Evolutionary conservation across 345 rosid genomes (phyloP).

Genomic region (Eucalyptus polyanthemos): DNA sequence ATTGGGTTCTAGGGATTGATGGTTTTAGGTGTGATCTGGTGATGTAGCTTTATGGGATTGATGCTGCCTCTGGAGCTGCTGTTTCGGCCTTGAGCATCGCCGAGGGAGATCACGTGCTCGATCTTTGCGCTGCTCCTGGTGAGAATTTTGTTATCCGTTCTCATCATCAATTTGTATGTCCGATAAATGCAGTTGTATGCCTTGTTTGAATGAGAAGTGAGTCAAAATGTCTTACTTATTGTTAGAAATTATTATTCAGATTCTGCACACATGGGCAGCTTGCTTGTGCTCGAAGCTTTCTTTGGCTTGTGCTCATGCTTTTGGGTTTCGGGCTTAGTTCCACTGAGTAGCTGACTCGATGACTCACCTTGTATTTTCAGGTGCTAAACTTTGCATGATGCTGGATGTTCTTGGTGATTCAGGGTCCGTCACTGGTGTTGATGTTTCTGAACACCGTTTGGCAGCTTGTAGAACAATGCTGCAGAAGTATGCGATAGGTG

Average conservation of each 20-base stretch:
- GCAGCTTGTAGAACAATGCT: conserved; percentile 90
- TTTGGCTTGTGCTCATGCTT: neutral
- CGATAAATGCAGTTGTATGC: neutral
- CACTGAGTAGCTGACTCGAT: neutral
- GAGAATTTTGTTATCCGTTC: neutral
- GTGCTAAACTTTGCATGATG: conserved; percentile 95
- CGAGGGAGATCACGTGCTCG: conserved; percentile 83
- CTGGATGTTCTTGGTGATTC: conserved; percentile 56
- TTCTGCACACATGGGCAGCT: fast-evolving
- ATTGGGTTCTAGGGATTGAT: neutral
- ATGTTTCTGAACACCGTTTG: conserved; percentile 76
- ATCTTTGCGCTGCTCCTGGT: conserved; percentile 96
- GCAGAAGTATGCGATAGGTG: conserved; percentile 66
- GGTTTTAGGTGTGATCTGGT: neutral
- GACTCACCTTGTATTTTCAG: conserved; percentile 22
- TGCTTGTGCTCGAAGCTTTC: neutral
- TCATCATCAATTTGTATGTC: neutral
- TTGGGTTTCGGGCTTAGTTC: neutral
- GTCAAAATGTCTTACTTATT: neutral
- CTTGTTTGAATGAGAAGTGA: neutral
- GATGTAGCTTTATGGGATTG: conserved; percentile 78
- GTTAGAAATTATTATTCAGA: neutral
- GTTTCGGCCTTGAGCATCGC: conserved; percentile 56
- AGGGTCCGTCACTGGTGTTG: conserved; percentile 89
- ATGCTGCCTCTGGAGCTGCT: conserved; percentile 94